Conservation (phyloP, 2,329 filamentous ascomycete species). For the Rhinocladiella similis region DNA sequence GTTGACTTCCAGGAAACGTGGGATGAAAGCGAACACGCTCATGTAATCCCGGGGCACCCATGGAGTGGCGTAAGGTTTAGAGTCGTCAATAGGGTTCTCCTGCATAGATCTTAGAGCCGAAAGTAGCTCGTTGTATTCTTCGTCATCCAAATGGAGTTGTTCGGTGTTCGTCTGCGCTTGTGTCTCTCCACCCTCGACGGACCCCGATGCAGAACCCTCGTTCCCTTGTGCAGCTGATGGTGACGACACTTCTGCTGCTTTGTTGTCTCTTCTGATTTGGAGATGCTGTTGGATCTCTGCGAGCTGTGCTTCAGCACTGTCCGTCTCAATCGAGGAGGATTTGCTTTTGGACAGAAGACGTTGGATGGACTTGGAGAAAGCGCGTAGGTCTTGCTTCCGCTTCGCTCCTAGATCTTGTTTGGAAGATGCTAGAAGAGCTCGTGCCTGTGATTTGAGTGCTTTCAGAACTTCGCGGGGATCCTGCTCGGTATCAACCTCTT, state of each 20-base stretch:
- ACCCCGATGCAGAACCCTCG: background rate
- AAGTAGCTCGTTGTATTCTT: conserved; percentile 48
- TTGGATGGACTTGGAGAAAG: conserved; percentile 67
- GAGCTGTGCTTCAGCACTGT: conserved; percentile 58
- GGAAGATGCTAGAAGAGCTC: conserved; percentile 58
- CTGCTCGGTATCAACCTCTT: conserved; percentile 39
- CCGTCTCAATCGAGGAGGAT: conserved; percentile 42
- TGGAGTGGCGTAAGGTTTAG: conserved; percentile 85
- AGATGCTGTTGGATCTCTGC: conserved; percentile 51
- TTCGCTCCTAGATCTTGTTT: conserved; percentile 62
- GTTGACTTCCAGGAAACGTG: conserved; percentile 94
- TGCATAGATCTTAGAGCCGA: conserved; percentile 63
- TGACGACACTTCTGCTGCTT: conserved; percentile 20
- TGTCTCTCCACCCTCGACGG: conserved; percentile 28
- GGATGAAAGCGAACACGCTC: conserved; percentile 91
- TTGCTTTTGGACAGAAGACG: conserved; percentile 60
- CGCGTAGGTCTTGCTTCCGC: conserved; percentile 73
- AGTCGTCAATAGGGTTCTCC: conserved; percentile 73
- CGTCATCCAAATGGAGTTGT: conserved; percentile 48
- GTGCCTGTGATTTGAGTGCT: conserved; percentile 57
- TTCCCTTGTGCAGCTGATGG: conserved; percentile 12
- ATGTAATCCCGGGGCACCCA: conserved; percentile 88
- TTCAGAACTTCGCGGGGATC: conserved; percentile 52
- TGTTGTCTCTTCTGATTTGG: conserved; percentile 38
- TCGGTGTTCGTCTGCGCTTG: conserved; percentile 37